Evolutionary conservation across 768 basidiomycete genomes (phyloP).

Genomic region (Pleurotus cornucopiae): DNA sequence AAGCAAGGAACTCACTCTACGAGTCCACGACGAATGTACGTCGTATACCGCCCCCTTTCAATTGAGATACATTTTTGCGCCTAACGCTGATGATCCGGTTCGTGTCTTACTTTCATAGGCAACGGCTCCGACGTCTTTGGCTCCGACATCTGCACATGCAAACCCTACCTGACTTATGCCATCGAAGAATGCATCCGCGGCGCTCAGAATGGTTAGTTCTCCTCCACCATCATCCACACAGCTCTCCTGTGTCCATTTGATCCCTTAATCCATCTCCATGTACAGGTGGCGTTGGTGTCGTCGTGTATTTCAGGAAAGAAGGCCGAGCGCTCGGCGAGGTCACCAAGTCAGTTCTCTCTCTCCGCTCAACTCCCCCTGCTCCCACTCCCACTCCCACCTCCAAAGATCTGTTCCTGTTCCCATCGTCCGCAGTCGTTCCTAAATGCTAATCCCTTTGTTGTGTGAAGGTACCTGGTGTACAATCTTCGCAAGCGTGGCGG

Average conservation of each 20-base stretch:
- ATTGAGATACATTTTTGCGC: neutral
- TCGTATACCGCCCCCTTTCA: slow-evolving; percentile 2
- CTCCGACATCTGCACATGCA: slow-evolving; percentile 89
- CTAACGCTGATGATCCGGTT: too few relatives aligned
- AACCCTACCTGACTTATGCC: slow-evolving; percentile 88
- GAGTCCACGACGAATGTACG: slow-evolving; percentile 91
- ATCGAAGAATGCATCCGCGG: slow-evolving; percentile 90
- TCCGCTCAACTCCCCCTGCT: too few relatives aligned
- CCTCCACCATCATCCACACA: neutral
- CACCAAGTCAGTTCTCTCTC: slow-evolving; percentile 56
- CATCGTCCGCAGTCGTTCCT: too few relatives aligned
- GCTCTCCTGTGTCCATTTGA: neutral
- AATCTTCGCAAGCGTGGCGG: slow-evolving; percentile 94
- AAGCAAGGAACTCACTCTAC: slow-evolving; percentile 77
- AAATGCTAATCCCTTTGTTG: neutral
- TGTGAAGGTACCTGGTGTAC: slow-evolving; percentile 80
- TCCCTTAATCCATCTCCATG: neutral
- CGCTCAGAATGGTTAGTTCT: slow-evolving; percentile 37
- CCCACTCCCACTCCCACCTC: too few relatives aligned
- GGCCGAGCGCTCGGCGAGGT: slow-evolving; percentile 93
- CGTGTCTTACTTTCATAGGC: slow-evolving; percentile 31
- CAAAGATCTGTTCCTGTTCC: too few relatives aligned
- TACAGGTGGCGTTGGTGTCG: slow-evolving; percentile 81
- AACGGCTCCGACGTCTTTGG: slow-evolving; percentile 97
- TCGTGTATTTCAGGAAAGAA: slow-evolving; percentile 94